A percentile compares a stretch with the other conserved stretches of the same genome.
These are phyloP conservation scores for Phytophthora pisi DNA, from an alignment of 352 stramenopile species.

Conservation along the genomic window DNA sequence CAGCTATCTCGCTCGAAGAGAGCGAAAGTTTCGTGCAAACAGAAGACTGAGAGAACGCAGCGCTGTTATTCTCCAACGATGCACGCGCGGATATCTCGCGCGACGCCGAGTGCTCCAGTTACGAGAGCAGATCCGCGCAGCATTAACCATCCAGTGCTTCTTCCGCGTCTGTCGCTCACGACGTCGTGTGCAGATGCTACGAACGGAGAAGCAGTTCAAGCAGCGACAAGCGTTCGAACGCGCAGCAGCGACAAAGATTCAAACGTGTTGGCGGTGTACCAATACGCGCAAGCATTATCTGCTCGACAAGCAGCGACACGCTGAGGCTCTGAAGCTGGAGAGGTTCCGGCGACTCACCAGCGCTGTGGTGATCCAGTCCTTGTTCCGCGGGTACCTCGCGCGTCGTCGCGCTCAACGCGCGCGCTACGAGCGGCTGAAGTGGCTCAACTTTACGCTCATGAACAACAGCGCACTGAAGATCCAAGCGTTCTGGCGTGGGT, in stretches of 20 bases:
- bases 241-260: slow-evolving; percentile 51
- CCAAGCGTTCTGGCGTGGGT: slow-evolving; percentile 78
- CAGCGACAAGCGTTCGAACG: slow-evolving; percentile 32
- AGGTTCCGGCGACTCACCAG: slow-evolving; percentile 47
- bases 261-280: slow-evolving; percentile 52
- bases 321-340: slow-evolving; percentile 44
- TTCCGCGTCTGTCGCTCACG: slow-evolving; percentile 50
- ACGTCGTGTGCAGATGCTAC: slow-evolving; percentile 43
- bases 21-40: slow-evolving; percentile 36
- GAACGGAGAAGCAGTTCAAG: slow-evolving; percentile 41
- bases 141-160: slow-evolving; percentile 61
- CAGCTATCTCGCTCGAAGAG: slow-evolving; percentile 53
- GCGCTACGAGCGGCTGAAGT: slow-evolving; percentile 75
- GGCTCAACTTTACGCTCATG: slow-evolving; percentile 64
- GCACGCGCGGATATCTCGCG: slow-evolving; percentile 55
- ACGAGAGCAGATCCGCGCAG: slow-evolving; percentile 42
- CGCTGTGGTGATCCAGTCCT: slow-evolving; percentile 63
- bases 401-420: slow-evolving; percentile 50
- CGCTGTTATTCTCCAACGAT: slow-evolving; percentile 55
- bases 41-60: slow-evolving; percentile 24
- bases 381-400: slow-evolving; percentile 67
- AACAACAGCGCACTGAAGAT: slow-evolving; percentile 75
- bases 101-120: slow-evolving; percentile 34
- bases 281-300: slow-evolving; percentile 41
- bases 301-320: slow-evolving; percentile 28